phyloP scores from a whole-genome alignment of 768 basidiomycete species.

The Pleurotus giganteus region DNA sequence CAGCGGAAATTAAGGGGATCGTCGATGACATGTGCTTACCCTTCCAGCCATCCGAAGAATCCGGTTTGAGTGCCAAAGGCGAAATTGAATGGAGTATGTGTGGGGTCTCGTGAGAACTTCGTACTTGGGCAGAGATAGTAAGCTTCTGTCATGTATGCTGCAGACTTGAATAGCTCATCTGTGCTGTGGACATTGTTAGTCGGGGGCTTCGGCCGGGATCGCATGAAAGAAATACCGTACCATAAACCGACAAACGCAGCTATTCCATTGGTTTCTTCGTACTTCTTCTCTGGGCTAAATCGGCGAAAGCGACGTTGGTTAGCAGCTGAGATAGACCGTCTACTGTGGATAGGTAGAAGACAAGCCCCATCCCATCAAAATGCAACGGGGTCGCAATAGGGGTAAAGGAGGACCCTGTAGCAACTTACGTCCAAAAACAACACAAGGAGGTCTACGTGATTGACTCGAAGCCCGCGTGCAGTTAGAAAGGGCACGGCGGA shows the following conservation, averaged over 20 bases:
- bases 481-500: no score
- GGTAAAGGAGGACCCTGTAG: not conserved
- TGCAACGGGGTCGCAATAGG: not conserved
- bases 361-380: not conserved
- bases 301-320: not conserved
- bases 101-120: constrained; percentile 39
- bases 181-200: constrained; percentile 38
- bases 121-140: constrained; percentile 41
- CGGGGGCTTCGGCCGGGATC: not conserved
- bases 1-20: not conserved
- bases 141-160: constrained; percentile 73
- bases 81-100: constrained; percentile 66
- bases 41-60: constrained; percentile 78
- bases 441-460: not conserved
- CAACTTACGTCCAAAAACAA: constrained; percentile 6
- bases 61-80: constrained; percentile 55
- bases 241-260: constrained; percentile 70
- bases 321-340: not conserved
- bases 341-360: not conserved
- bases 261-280: constrained; percentile 61
- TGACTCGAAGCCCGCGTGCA: not conserved
- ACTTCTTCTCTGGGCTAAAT: constrained; percentile 59
- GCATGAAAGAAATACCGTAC: constrained; percentile 35
- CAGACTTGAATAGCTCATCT: constrained; percentile 76
- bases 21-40: constrained; percentile 17